Conservation (phyloP, 176 grass and related monocot genomes). For the Thinopyrum elongatum region DNA sequence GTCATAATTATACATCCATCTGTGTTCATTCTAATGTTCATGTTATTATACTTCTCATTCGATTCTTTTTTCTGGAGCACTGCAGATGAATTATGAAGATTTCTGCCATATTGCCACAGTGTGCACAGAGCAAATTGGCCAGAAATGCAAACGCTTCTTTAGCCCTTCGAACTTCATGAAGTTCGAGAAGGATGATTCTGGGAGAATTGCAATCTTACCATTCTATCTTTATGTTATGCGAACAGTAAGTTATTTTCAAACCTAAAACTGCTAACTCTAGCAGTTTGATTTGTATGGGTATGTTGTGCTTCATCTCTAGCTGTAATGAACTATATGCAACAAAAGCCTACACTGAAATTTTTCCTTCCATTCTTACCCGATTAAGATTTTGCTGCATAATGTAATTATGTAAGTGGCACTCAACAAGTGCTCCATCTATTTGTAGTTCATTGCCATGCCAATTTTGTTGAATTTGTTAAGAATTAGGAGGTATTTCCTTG, state of each 20-base stretch:
- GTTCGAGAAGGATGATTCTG: conserved; percentile 99
- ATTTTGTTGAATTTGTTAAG: neutral
- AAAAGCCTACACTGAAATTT: neutral
- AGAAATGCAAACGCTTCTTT: conserved; percentile 94
- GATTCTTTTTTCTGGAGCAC: conserved; percentile 6
- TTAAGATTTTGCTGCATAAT: neutral
- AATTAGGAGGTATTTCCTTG: neutral
- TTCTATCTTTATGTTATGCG: conserved; percentile 99
- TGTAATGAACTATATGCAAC: neutral
- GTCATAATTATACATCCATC: neutral
- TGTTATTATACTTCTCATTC: conserved; percentile 17
- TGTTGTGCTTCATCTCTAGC: neutral
- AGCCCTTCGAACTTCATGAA: conserved; percentile 99
- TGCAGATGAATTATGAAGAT: conserved; percentile 99
- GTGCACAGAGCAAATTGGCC: conserved; percentile 96
- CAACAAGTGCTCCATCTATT: neutral
- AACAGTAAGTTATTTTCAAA: conserved; percentile 63
- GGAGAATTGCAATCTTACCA: conserved; percentile 97
- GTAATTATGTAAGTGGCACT: neutral
- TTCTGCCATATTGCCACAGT: conserved; percentile 98
- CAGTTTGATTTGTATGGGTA: conserved; percentile 2
- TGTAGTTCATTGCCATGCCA: neutral
- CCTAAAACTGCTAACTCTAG: neutral
- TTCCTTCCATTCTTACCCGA: neutral
- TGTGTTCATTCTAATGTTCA: conserved; percentile 1